Percentiles rank a stretch among this genome's conserved stretches.
Conservation (phyloP, 139 green algal genomes). For the Zygnema circumcarinatum region DNA sequence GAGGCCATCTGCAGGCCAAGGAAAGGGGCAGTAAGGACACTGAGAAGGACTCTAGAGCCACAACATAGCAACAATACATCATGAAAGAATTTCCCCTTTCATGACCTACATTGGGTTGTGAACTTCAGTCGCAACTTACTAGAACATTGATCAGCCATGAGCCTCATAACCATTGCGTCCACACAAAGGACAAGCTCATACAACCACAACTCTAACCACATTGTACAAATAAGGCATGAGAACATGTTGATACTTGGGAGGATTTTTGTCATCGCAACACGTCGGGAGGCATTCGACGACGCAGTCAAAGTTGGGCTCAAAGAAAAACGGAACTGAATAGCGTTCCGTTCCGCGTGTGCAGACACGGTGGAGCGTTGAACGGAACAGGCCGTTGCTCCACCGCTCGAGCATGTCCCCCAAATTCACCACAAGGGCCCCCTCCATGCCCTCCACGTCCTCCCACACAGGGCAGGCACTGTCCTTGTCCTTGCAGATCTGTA, state of each 20-base stretch:
- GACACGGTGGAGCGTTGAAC: background rate
- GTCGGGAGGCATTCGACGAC: constrained; percentile 75
- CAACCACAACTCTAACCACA: too few relatives aligned
- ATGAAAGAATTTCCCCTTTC: too few relatives aligned
- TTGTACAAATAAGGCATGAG: too few relatives aligned
- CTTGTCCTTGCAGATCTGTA: background rate
- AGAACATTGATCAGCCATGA: too few relatives aligned
- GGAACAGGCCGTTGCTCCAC: constrained; percentile 80
- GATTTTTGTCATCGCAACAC: constrained; percentile 62
- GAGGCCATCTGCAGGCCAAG: background rate
- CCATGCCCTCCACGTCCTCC: background rate
- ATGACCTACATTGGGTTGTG: too few relatives aligned
- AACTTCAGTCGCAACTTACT: too few relatives aligned
- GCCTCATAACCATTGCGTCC: too few relatives aligned
- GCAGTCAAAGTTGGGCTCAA: constrained; percentile 77
- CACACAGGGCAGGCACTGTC: background rate
- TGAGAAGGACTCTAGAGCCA: too few relatives aligned
- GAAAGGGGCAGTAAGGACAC: too few relatives aligned
- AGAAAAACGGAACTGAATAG: constrained; percentile 80
- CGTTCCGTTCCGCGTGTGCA: background rate
- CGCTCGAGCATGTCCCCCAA: constrained; percentile 93
- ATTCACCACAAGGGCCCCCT: constrained; percentile 84
- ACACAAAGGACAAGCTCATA: too few relatives aligned
- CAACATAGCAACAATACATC: too few relatives aligned
- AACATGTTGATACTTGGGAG: constrained; percentile 54